Percentiles rank a stretch among this genome's conserved stretches.
These are phyloP conservation scores for Saprolegnia parasitica DNA, from an alignment of 352 stramenopile species.

Conservation along the genomic window DNA sequence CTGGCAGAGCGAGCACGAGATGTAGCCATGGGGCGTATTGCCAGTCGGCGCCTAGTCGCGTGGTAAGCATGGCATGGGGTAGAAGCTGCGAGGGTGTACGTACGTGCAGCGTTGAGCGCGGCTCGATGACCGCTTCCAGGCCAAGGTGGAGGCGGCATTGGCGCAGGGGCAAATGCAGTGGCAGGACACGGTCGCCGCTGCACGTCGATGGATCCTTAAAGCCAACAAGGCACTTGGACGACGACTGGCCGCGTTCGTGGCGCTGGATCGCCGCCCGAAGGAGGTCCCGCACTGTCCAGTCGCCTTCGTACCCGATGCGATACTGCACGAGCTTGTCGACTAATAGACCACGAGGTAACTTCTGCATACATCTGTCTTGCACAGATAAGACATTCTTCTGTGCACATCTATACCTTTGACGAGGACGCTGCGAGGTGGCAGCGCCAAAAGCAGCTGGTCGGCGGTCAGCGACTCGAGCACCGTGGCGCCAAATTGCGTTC, in stretches of 20 bases:
- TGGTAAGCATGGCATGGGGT: neutral
- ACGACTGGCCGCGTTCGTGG: conserved; percentile 8
- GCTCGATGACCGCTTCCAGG: neutral
- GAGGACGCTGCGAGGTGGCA: neutral
- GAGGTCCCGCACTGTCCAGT: conserved; percentile 4
- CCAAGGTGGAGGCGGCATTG: neutral
- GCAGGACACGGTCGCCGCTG: neutral
- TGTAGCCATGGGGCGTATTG: neutral
- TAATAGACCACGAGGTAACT: neutral
- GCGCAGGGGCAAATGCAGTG: neutral
- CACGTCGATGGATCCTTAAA: neutral
- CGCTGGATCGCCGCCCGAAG: neutral
- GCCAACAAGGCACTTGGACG: conserved; percentile 14
- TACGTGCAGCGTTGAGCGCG: conserved; percentile 3
- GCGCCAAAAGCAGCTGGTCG: neutral
- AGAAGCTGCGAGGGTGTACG: neutral
- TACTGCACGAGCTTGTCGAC: conserved; percentile 14
- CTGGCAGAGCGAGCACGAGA: conserved; percentile 23
- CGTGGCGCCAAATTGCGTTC: neutral
- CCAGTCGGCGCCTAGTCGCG: neutral
- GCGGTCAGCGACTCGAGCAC: neutral
- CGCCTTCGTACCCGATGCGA: conserved; percentile 7
- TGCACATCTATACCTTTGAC: no score
- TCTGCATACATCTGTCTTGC: neutral
- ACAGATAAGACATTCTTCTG: neutral